A percentile compares a stretch with the other conserved stretches of the same genome.
phyloP scores from a whole-genome alignment of 176 grass and related monocot genomes.

The Carex littledalei region DNA sequence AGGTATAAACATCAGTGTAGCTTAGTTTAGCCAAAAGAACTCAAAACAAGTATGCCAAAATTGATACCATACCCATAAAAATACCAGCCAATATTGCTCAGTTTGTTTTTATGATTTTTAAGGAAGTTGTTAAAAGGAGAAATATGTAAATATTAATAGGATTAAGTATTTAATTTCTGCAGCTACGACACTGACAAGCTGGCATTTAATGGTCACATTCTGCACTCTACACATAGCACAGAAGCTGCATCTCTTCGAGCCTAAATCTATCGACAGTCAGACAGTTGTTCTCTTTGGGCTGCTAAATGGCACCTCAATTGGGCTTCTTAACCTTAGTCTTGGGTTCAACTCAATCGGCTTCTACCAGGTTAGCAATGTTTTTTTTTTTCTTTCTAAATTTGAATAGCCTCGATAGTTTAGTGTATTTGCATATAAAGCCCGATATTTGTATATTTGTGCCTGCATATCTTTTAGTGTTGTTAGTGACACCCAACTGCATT shows the following conservation, averaged over 20 bases:
- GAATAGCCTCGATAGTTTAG: not conserved
- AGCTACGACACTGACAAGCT: constrained; percentile 99
- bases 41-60: not conserved
- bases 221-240: constrained; percentile 89
- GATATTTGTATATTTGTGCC: not conserved
- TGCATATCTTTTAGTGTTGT: not conserved
- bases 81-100: not conserved
- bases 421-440: not conserved
- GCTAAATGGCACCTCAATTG: constrained; percentile 91
- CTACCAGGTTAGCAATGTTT: constrained; percentile 60
- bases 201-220: constrained; percentile 98
- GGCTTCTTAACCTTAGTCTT: constrained; percentile 94
- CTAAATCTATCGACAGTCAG: constrained; percentile 75
- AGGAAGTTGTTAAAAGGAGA: not conserved
- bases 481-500: not conserved
- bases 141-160: constrained; percentile 8
- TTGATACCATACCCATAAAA: not conserved
- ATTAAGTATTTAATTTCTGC: constrained; percentile 27
- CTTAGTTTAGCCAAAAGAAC: not conserved
- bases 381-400: not conserved
- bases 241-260: constrained; percentile 79
- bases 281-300: constrained; percentile 92
- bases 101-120: not conserved
- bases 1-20: not conserved
- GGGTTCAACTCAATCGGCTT: constrained; percentile 99